Evolutionary conservation across 805 yeast genomes (phyloP).

Genomic region (Sungouiozyma intestinalis): DNA sequence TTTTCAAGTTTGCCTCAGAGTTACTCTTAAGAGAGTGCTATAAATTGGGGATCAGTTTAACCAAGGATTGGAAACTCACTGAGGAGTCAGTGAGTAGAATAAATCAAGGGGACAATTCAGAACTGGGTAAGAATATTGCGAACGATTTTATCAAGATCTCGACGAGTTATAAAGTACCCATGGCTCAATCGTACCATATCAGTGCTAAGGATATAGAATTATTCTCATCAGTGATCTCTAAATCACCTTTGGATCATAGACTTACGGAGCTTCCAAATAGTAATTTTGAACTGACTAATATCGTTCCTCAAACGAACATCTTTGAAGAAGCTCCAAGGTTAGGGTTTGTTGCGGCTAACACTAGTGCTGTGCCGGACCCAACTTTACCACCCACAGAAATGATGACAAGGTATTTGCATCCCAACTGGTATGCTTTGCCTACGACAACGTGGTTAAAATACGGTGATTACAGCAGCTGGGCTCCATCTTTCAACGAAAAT

Average conservation of each 20-base stretch:
- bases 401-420: constrained; percentile 44
- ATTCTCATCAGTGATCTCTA: constrained; percentile 61
- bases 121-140: constrained; percentile 33
- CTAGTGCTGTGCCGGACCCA: constrained; percentile 39
- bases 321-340: constrained; percentile 33
- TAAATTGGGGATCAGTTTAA: constrained; percentile 30
- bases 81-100: constrained; percentile 5
- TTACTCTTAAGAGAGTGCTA: constrained; percentile 52
- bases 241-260: constrained; percentile 68
- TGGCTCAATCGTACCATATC: constrained; percentile 57
- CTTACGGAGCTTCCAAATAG: constrained; percentile 58
- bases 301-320: constrained; percentile 42
- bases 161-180: constrained; percentile 37
- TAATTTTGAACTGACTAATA: constrained; percentile 48
- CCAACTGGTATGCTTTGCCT: constrained; percentile 55
- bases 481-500: constrained; percentile 55
- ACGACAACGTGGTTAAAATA: constrained; percentile 55
- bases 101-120: constrained; percentile 12
- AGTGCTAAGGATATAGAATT: constrained; percentile 62
- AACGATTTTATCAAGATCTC: constrained; percentile 55
- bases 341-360: constrained; percentile 38
- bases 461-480: constrained; percentile 43
- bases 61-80: constrained; percentile 7
- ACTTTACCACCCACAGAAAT: constrained; percentile 43
- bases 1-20: constrained; percentile 53